Conservation (phyloP, 352 stramenopile species). For the Globisporangium nunn region DNA sequence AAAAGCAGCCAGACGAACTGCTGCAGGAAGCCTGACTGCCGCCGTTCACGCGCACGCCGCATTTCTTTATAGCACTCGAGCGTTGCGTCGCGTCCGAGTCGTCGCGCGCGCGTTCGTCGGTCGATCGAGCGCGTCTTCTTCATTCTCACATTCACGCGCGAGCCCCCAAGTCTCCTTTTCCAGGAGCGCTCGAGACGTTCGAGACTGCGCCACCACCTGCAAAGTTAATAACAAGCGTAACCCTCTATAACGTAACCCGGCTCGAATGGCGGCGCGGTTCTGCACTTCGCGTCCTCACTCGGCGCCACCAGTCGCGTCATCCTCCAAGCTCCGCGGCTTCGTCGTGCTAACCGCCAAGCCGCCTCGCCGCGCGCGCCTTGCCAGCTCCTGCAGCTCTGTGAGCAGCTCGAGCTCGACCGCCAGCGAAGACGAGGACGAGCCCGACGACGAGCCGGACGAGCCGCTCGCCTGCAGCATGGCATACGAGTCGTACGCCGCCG, state of each 20-base stretch:
- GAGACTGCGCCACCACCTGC: background rate
- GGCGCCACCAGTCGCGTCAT: background rate
- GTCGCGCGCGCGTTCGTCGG: background rate
- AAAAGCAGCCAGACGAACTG: background rate
- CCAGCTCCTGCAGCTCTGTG: slow-evolving; percentile 27
- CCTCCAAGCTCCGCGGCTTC: slow-evolving; percentile 11
- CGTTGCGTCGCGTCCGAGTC: background rate
- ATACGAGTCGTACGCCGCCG: slow-evolving; percentile 74
- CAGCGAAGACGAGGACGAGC: slow-evolving; percentile 26
- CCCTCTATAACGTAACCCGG: background rate
- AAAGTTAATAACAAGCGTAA: background rate
- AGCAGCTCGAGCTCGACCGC: slow-evolving; percentile 27
- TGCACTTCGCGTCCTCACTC: background rate
- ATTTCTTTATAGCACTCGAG: background rate
- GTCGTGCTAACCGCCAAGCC: slow-evolving; percentile 16
- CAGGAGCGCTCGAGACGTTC: background rate
- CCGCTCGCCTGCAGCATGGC: slow-evolving; percentile 34
- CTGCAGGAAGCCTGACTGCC: background rate
- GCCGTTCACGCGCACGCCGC: no score
- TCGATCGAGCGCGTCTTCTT: background rate
- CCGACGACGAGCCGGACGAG: slow-evolving; percentile 12
- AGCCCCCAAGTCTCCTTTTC: background rate
- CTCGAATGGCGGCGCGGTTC: background rate
- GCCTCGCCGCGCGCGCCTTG: slow-evolving; percentile 20
- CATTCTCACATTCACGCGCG: background rate